Conservation (phyloP, 1,139 yeast species). For the Yamadazyma membranifaciens region DNA sequence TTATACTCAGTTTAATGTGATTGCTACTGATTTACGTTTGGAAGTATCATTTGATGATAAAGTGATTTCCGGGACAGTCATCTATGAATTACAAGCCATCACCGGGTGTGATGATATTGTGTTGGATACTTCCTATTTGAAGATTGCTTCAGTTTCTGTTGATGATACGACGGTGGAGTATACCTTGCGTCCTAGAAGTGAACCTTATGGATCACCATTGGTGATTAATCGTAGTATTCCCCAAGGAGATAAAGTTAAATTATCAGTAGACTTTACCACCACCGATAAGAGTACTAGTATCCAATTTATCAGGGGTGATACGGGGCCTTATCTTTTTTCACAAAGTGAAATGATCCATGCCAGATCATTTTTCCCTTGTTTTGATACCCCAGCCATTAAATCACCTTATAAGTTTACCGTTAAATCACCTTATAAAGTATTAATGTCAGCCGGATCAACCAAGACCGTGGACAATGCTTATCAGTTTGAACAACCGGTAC, state of each 20-base stretch:
- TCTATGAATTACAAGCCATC: slow-evolving; percentile 18
- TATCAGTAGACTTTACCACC: slow-evolving; percentile 25
- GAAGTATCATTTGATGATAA: slow-evolving; percentile 29
- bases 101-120: slow-evolving; percentile 14
- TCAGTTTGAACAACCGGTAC: slow-evolving; percentile 32
- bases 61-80: slow-evolving; percentile 27
- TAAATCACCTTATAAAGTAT: slow-evolving; percentile 28
- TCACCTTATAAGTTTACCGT: slow-evolving; percentile 31
- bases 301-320: slow-evolving; percentile 39
- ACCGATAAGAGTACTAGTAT: slow-evolving; percentile 39
- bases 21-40: slow-evolving; percentile 26
- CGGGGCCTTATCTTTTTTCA: slow-evolving; percentile 39
- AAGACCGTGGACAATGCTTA: slow-evolving; percentile 15
- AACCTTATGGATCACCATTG: slow-evolving; percentile 36
- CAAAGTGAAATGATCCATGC: slow-evolving; percentile 48
- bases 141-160: slow-evolving; percentile 21
- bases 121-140: slow-evolving; percentile 34
- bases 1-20: slow-evolving; percentile 53
- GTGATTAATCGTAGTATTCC: slow-evolving; percentile 16
- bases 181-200: slow-evolving; percentile 18
- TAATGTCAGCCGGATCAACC: slow-evolving; percentile 39
- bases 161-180: slow-evolving; percentile 20
- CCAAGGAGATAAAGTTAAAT: not conserved
- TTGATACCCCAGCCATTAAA: slow-evolving; percentile 43
- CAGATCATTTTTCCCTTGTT: slow-evolving; percentile 41